Evolutionary conservation across 192 early-diverging fungal genomes (phyloP).

Genomic region (Hyaloraphidium curvatum): DNA sequence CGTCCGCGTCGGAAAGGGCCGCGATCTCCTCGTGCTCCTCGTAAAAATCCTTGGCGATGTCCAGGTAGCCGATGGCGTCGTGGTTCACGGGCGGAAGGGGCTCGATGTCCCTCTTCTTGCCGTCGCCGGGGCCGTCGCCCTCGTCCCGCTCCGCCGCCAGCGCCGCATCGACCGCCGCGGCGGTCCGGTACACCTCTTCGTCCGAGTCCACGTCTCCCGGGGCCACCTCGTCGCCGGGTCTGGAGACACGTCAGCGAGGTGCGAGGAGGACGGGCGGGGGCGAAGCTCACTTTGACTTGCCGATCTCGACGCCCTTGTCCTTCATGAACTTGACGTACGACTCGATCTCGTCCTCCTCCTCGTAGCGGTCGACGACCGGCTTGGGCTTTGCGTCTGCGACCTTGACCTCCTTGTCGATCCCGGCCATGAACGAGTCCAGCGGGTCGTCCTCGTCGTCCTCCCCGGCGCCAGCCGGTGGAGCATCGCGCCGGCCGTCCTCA

Average conservation of each 20-base stretch:
- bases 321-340: conserved; percentile 57
- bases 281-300: conserved; percentile 15
- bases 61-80: conserved; percentile 34
- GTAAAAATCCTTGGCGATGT: conserved; percentile 59
- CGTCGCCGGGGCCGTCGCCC: conserved; percentile 9
- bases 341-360: conserved; percentile 60
- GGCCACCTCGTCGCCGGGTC: not conserved
- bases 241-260: not conserved
- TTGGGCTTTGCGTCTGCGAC: conserved; percentile 10
- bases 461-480: not conserved
- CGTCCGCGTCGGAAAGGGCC: conserved; percentile 29
- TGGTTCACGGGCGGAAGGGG: conserved; percentile 48
- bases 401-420: conserved; percentile 34
- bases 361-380: conserved; percentile 33
- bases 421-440: conserved; percentile 69
- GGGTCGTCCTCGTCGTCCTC: conserved; percentile 46
- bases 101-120: conserved; percentile 41
- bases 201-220: conserved; percentile 40
- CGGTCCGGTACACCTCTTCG: conserved; percentile 70
- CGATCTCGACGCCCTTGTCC: conserved; percentile 48
- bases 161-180: conserved; percentile 34
- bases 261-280: not conserved
- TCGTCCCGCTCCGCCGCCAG: conserved; percentile 8
- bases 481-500: not conserved
- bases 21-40: conserved; percentile 60